Conservation (phyloP, 2,329 filamentous ascomycete species). For the Aureobasidium vineae region DNA sequence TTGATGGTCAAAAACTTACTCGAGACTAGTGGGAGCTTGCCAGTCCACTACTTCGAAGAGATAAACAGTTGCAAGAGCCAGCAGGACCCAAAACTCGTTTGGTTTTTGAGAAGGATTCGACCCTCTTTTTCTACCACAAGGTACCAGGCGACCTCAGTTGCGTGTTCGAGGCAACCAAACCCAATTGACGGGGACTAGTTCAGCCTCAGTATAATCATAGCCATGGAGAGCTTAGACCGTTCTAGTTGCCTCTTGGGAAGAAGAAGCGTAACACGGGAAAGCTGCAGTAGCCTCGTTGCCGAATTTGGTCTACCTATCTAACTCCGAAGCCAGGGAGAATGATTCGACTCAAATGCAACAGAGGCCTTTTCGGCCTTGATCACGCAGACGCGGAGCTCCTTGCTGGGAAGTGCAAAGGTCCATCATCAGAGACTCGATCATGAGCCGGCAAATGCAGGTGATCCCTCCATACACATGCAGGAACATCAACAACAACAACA, state of each 20-base stretch:
- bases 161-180: conserved; percentile 24
- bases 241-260: conserved; percentile 16
- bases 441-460: conserved; percentile 24
- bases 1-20: not conserved
- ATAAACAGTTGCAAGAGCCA: not conserved
- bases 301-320: conserved; percentile 24
- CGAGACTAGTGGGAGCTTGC: not conserved
- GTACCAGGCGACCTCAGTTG: conserved; percentile 25
- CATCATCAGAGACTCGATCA: conserved; percentile 19
- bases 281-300: conserved; percentile 26
- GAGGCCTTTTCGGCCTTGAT: conserved; percentile 23
- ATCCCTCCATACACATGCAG: conserved; percentile 25
- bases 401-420: conserved; percentile 25
- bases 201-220: conserved; percentile 26
- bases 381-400: conserved; percentile 25
- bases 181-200: conserved; percentile 24
- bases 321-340: conserved; percentile 25
- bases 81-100: conserved; percentile 8
- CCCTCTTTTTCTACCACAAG: conserved; percentile 22
- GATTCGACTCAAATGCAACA: conserved; percentile 26
- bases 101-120: conserved; percentile 22
- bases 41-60: conserved; percentile 11
- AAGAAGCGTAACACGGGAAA: conserved; percentile 23
- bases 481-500: conserved; percentile 20
- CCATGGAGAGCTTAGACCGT: conserved; percentile 22